phyloP scores from a whole-genome alignment of 2,329 filamentous ascomycete species.

The Pseudocercospora cruenta region DNA sequence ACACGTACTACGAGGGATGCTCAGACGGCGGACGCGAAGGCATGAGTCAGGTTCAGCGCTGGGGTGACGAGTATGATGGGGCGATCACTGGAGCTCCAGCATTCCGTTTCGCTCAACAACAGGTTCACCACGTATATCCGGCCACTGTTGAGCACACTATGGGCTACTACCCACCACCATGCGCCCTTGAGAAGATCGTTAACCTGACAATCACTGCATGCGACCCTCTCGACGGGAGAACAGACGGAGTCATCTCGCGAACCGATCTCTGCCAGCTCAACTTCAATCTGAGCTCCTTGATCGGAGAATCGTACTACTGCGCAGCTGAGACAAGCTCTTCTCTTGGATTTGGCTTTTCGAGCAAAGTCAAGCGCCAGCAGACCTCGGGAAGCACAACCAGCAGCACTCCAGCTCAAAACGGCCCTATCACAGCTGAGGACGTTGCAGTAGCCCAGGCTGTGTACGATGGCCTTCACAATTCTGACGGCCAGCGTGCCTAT shows the following conservation, averaged over 20 bases:
- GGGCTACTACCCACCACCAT: conserved; percentile 47
- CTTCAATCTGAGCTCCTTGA: conserved; percentile 50
- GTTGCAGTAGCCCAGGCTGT: conserved; percentile 40
- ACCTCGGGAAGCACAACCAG: conserved; percentile 27
- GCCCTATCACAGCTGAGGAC: conserved; percentile 35
- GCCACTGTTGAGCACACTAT: conserved; percentile 45
- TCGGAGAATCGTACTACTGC: conserved; percentile 53
- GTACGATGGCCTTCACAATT: conserved; percentile 45
- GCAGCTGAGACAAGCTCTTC: conserved; percentile 34
- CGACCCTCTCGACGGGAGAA: conserved; percentile 57
- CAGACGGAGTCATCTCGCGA: conserved; percentile 57
- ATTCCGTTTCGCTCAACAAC: conserved; percentile 50
- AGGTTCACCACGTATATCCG: conserved; percentile 48
- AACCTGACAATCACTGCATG: conserved; percentile 59
- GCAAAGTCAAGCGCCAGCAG: conserved; percentile 14
- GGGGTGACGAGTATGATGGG: conserved; percentile 53
- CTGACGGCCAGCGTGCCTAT: conserved; percentile 46
- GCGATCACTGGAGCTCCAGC: conserved; percentile 51
- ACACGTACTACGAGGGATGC: conserved; percentile 55
- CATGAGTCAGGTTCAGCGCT: conserved; percentile 56
- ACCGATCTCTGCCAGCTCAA: conserved; percentile 53
- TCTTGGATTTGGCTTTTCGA: conserved; percentile 20
- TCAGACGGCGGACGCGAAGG: conserved; percentile 56
- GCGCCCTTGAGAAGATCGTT: conserved; percentile 55
- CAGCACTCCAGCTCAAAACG: conserved; percentile 31